Evolutionary conservation across 768 basidiomycete species (phyloP), one percentile per base, ranked within the genome.

Genomic region (Collybia mongolica): DNA sequence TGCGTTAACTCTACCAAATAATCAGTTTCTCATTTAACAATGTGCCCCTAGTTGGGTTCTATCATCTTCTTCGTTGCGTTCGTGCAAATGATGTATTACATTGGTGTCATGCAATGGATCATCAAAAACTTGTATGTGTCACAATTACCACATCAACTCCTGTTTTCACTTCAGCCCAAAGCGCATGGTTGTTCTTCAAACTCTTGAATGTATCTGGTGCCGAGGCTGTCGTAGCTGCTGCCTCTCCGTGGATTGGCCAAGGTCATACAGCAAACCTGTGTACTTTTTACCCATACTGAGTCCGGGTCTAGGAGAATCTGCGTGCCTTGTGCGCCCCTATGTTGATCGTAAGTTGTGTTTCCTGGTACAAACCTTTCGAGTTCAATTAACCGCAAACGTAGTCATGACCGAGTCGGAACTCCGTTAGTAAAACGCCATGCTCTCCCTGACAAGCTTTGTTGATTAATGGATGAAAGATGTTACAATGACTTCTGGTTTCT

Each of bases 1-100:
- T 86, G 58, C 45, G 81, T 67, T 35, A 35, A 52, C 12, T 11
- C 32, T n/a, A n/a, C 28, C 39, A 6, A 48, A 37, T 17, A 42
- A 56, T 44, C 17, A 48, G 35, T 19, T 45, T 12, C 40, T 48
- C 40, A 19, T 32, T 29, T 26, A 39, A 17, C 28, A 12, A 14
- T 24, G 15, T 35, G 15, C 15, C 32, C 22, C 20, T 60, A 88
- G 81, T 80, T 93, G 36, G 61, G 79, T 8, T 79, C 86, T 17
- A 88, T 96, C 66, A 91, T 97, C 62, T 96, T 96, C 78, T 97
- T 97, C 77, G 81, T 97, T 58, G 92, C 93, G 22, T 88, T 91
- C 56, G 82, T 94, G 48, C 91, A 94, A 67, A 92, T 93, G 89
- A 66, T 91, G 69, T 94, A 93, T 72, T 88, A 93, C 54, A 66